Evolutionary conservation across 164 flowering plant genomes (phyloP).

Genomic region (Amborella trichopoda): DNA sequence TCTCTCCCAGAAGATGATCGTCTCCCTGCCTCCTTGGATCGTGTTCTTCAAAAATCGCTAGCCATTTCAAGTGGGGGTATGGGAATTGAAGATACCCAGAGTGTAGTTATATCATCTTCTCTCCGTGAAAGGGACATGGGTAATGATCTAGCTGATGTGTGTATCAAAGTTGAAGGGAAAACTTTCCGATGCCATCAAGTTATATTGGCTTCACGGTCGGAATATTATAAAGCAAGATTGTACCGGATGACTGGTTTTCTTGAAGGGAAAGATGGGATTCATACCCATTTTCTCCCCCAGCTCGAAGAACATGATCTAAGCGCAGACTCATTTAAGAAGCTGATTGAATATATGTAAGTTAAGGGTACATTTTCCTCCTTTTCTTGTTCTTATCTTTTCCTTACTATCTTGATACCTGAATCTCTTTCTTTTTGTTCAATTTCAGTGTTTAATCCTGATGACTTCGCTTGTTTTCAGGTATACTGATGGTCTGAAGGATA

Average conservation of each 20-base stretch:
- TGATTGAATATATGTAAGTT: conserved; percentile 93
- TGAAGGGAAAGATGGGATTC: conserved; percentile 41
- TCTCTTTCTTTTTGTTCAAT: not conserved
- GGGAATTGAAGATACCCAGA: conserved; percentile 13
- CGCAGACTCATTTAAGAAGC: conserved; percentile 73
- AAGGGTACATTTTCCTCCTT: not conserved
- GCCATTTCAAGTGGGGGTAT: conserved; percentile 20
- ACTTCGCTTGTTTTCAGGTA: conserved; percentile 43
- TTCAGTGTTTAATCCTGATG: not conserved
- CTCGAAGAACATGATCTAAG: conserved; percentile 87
- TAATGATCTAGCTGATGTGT: conserved; percentile 82
- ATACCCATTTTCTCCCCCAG: conserved; percentile 41
- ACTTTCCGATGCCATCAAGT: conserved; percentile 90
- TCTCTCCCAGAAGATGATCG: conserved; percentile 88
- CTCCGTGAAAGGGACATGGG: conserved; percentile 19
- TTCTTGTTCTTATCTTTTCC: not conserved
- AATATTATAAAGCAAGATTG: conserved; percentile 82
- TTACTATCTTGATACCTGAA: not conserved
- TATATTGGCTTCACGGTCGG: conserved; percentile 85
- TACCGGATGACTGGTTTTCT: conserved; percentile 64
- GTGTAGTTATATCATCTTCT: conserved; percentile 16
- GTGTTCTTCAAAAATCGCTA: conserved; percentile 49
- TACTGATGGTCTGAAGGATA: conserved; percentile 72
- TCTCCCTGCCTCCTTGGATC: conserved; percentile 63
- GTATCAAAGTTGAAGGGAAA: conserved; percentile 50